A percentile compares a stretch with the other conserved stretches of the same genome.
Evolutionary conservation across 2,329 filamentous ascomycete species (phyloP).

Genomic region (Botrytis pseudocinerea): DNA sequence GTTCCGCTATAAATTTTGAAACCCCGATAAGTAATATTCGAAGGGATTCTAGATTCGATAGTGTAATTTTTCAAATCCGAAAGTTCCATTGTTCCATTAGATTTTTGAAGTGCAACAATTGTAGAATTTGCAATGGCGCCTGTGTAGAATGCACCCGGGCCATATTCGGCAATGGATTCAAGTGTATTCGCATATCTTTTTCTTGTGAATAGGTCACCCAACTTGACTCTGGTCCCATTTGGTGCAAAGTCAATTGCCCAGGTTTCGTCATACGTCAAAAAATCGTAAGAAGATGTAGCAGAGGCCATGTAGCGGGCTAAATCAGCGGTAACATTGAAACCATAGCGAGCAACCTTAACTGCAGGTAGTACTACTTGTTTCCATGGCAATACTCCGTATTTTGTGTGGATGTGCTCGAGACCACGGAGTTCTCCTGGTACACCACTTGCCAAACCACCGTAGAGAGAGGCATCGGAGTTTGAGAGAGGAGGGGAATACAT

Average conservation of each 20-base stretch:
- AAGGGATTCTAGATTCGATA: constrained; percentile 62
- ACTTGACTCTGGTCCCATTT: constrained; percentile 67
- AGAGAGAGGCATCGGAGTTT: constrained; percentile 54
- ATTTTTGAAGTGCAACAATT: constrained; percentile 64
- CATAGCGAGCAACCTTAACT: constrained; percentile 59
- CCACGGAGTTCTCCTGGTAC: constrained; percentile 52
- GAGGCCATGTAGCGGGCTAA: constrained; percentile 60
- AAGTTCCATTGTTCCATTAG: constrained; percentile 83
- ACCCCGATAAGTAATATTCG: constrained; percentile 66
- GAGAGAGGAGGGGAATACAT: constrained; percentile 59
- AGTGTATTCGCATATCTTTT: constrained; percentile 80
- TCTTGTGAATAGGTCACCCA: constrained; percentile 78
- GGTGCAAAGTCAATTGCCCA: constrained; percentile 92
- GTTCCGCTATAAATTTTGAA: constrained; percentile 69
- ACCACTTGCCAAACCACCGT: constrained; percentile 58
- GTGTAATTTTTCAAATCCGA: constrained; percentile 75
- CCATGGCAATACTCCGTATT: constrained; percentile 56
- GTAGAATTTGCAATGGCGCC: constrained; percentile 73
- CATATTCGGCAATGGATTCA: constrained; percentile 71
- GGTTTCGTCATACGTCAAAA: constrained; percentile 70
- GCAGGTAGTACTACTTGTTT: constrained; percentile 58
- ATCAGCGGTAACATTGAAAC: constrained; percentile 61
- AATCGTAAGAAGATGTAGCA: constrained; percentile 53
- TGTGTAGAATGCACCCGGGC: constrained; percentile 72
- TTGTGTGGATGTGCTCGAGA: constrained; percentile 43